Evolutionary conservation across 1,284 basidiomycete genomes (phyloP).

Genomic region (Pseudozyma pruni): DNA sequence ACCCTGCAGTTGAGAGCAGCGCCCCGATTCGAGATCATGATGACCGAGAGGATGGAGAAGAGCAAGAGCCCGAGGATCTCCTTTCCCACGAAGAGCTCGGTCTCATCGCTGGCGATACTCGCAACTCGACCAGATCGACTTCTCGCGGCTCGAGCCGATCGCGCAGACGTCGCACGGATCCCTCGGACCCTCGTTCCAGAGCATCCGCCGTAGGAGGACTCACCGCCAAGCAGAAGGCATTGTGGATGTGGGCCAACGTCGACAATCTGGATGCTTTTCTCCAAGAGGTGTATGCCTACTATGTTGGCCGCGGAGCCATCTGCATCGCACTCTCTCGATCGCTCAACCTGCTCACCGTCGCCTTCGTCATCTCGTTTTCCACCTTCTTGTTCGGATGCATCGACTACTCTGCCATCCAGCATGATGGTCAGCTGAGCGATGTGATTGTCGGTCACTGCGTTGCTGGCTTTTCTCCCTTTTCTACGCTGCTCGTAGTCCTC

Average conservation of each 20-base stretch:
- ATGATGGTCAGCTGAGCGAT: conserved; percentile 59
- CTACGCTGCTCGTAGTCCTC: conserved; percentile 72
- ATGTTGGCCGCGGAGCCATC: conserved; percentile 93
- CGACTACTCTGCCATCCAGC: conserved; percentile 80
- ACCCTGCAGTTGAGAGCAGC: not conserved
- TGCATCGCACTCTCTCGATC: conserved; percentile 88
- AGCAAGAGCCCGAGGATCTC: conserved; percentile 36
- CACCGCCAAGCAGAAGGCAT: conserved; percentile 70
- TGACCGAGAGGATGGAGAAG: conserved; percentile 24
- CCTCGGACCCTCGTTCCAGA: conserved; percentile 25
- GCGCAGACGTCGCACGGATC: conserved; percentile 13
- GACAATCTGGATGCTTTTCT: conserved; percentile 94
- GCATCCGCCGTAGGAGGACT: conserved; percentile 40
- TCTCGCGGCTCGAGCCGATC: conserved; percentile 21
- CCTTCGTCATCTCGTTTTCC: conserved; percentile 96
- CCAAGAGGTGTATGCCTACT: conserved; percentile 94
- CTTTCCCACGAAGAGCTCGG: conserved; percentile 44
- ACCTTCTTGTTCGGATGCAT: conserved; percentile 95
- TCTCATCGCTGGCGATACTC: conserved; percentile 22
- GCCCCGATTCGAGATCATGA: not conserved
- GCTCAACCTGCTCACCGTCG: conserved; percentile 90
- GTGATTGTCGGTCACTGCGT: conserved; percentile 68
- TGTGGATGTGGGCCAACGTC: conserved; percentile 99
- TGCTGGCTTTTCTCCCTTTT: conserved; percentile 82
- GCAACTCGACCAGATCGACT: not conserved